phyloP scores from a whole-genome alignment of 2,329 filamentous ascomycete genomes.

The Penicillium palitans region DNA sequence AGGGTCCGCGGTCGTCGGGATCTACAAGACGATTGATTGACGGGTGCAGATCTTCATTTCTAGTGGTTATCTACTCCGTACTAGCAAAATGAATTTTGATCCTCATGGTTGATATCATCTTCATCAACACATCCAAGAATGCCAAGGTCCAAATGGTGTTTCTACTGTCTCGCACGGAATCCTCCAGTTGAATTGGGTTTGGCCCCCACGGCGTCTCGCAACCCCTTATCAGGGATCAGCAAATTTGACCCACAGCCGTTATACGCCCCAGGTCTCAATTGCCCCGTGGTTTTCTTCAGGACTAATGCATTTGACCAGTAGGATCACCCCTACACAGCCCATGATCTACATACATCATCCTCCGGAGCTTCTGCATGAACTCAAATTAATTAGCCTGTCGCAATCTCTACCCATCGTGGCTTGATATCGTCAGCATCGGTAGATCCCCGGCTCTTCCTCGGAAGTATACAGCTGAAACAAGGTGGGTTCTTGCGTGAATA shows the following conservation, averaged over 20 bases:
- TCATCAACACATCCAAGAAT: not conserved
- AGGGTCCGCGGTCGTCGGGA: not conserved
- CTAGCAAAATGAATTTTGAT: not conserved
- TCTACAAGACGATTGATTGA: not conserved
- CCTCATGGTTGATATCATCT: not conserved
- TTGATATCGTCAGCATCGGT: not conserved
- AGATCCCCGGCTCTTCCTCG: not conserved
- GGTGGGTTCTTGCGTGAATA: not conserved
- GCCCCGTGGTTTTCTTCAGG: not conserved
- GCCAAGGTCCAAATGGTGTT: too few species aligned
- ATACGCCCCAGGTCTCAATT: not conserved
- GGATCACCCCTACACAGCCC: not conserved
- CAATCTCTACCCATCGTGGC: not conserved
- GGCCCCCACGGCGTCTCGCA: not conserved
- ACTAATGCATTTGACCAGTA: not conserved
- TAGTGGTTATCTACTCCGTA: too few species aligned
- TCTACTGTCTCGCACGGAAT: not conserved
- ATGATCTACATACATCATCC: not conserved
- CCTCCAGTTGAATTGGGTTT: not conserved
- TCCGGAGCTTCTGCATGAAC: not conserved
- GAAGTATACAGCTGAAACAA: not conserved
- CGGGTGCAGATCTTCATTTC: not conserved
- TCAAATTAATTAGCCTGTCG: not conserved
- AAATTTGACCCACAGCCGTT: not conserved
- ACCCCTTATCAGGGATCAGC: not conserved